Evolutionary conservation across 2,329 filamentous ascomycete species (phyloP).

Genomic region (Byssoonygena ceratinophila): DNA sequence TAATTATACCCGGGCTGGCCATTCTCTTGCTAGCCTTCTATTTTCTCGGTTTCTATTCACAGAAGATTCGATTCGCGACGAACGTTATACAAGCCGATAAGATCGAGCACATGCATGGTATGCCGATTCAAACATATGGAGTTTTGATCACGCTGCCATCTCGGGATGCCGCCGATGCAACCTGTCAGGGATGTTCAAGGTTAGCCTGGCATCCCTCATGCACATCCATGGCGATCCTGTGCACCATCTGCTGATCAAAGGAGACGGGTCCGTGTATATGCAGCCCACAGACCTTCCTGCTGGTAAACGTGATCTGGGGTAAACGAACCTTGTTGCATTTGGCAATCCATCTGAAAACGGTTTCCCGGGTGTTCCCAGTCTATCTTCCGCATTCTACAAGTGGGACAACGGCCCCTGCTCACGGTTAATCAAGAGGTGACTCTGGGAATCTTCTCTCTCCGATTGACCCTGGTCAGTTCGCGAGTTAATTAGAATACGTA

Average conservation of each 20-base stretch:
- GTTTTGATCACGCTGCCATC: slow-evolving; percentile 1
- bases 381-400: not conserved
- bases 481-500: not conserved
- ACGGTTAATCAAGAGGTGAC: not conserved
- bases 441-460: too few species aligned
- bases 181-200: not conserved
- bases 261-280: too few species aligned
- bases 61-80: too few species aligned
- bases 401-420: too few species aligned
- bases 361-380: too few species aligned
- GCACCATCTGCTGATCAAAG: not conserved
- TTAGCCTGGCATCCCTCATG: not conserved
- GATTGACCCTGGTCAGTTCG: not conserved
- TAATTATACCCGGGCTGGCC: too few species aligned
- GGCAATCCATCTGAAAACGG: not conserved
- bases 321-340: not conserved
- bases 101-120: not conserved
- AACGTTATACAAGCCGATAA: slow-evolving; percentile 17
- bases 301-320: not conserved
- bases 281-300: not conserved
- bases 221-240: not conserved
- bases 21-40: too few species aligned
- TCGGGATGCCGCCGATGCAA: slow-evolving; percentile 3
- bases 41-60: too few species aligned
- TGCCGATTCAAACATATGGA: not conserved